phyloP scores from a whole-genome alignment of 2,329 filamentous ascomycete genomes.

The Colletotrichum phormii region DNA sequence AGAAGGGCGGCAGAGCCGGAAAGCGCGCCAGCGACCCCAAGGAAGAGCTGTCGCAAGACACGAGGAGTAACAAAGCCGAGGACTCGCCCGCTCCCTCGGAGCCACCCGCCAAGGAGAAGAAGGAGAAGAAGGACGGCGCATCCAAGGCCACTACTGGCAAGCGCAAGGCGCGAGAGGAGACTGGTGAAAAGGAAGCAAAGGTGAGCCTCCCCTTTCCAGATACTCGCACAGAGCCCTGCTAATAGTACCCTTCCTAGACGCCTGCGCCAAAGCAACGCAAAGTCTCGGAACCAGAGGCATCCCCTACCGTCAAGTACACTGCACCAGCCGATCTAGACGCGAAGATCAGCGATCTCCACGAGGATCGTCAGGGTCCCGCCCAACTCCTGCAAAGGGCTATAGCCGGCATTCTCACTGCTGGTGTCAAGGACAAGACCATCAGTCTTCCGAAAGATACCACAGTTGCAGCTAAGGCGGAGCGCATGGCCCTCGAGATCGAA shows the following conservation, averaged over 20 bases:
- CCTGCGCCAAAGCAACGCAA: constrained; percentile 64
- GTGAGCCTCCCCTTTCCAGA: constrained; percentile 46
- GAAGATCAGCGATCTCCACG: constrained; percentile 67
- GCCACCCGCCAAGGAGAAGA: constrained; percentile 51
- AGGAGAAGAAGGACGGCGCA: constrained; percentile 59
- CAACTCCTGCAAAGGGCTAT: constrained; percentile 79
- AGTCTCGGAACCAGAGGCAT: constrained; percentile 61
- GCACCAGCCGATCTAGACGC: constrained; percentile 64
- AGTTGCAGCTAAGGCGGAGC: constrained; percentile 73
- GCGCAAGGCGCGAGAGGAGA: constrained; percentile 68
- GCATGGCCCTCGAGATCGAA: constrained; percentile 83
- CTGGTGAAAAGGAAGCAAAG: constrained; percentile 63
- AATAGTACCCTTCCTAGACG: constrained; percentile 46
- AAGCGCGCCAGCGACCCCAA: constrained; percentile 75
- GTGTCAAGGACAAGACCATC: constrained; percentile 74
- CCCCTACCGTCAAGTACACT: constrained; percentile 55
- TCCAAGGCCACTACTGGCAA: constrained; percentile 60
- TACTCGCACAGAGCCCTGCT: not conserved
- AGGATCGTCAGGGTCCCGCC: constrained; percentile 75
- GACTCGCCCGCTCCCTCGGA: constrained; percentile 54
- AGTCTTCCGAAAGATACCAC: constrained; percentile 72
- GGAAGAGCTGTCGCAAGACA: constrained; percentile 49
- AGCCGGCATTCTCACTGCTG: constrained; percentile 70
- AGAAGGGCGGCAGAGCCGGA: constrained; percentile 68
- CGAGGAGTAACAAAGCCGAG: constrained; percentile 45